These are phyloP conservation scores for Chytriomyces sp. DNA, from an alignment of 192 early-diverging fungal species.

Conservation along the genomic window DNA sequence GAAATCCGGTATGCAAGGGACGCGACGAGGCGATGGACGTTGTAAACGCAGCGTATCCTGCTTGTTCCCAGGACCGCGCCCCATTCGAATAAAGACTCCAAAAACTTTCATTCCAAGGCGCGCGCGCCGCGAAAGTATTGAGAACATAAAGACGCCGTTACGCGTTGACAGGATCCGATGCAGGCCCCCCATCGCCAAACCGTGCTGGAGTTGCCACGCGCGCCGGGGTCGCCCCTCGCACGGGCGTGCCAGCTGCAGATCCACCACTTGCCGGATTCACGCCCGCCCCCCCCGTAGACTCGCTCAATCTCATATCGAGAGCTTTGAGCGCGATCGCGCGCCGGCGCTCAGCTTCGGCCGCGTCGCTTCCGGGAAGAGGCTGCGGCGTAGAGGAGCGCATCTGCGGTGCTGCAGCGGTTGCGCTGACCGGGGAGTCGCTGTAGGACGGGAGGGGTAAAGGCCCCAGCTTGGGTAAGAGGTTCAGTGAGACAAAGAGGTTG, in stretches of 20 bases:
- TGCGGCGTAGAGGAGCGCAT: conserved; percentile 8
- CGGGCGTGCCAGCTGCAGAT: too few relatives aligned
- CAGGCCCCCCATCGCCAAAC: too few relatives aligned
- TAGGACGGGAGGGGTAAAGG: conserved; percentile 9
- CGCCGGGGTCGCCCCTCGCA: too few relatives aligned
- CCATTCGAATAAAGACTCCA: too few relatives aligned
- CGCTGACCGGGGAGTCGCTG: too few relatives aligned
- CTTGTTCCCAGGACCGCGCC: not conserved
- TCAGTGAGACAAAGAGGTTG: conserved; percentile 57
- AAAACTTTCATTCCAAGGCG: too few relatives aligned
- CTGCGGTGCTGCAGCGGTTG: too few relatives aligned
- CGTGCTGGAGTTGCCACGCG: too few relatives aligned
- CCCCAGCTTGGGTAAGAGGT: conserved; percentile 55
- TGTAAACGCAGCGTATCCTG: not conserved
- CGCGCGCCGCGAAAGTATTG: too few relatives aligned
- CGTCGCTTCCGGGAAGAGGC: conserved; percentile 22
- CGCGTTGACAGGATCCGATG: too few relatives aligned
- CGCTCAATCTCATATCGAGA: conserved; percentile 30
- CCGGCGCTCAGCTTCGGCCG: conserved; percentile 30
- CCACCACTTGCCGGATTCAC: too few relatives aligned
- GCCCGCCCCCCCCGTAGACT: not conserved
- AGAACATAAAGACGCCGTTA: too few relatives aligned
- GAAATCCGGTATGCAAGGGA: conserved; percentile 4
- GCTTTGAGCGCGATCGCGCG: conserved; percentile 30
- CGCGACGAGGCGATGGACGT: not conserved